Base-by-base conservation (phyloP, 2,329 filamentous ascomycete genomes). In the Pseudocercospora pini-densiflorae region DNA sequence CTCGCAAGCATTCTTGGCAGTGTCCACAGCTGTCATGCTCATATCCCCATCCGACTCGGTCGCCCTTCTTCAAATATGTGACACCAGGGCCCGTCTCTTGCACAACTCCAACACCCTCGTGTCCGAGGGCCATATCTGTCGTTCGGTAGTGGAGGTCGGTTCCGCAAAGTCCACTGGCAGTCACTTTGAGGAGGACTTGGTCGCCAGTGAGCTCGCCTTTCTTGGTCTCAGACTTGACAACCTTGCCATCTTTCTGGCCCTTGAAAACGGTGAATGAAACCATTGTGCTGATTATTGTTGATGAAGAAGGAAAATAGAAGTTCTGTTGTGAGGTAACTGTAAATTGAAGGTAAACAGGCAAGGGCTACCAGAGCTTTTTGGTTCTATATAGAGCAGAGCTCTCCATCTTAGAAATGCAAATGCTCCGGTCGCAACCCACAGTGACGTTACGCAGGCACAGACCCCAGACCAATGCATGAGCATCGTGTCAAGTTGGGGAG, bases 111-210 rank as follows among this genome's bases (percentile, higher is more conserved):
- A 83, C 81, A 64, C 85, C 86, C 72, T 87, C 85, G 76, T 87
- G 85, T 54, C 85, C 85, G 29, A 87, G 80, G 2, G 64, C 82
- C 77, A 83, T 83, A 70, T 82, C 81, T 40, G 62, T 51, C 5
- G 59, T 60, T 23, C 69, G 63, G 63, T 76, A 79, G 68, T 80
- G 77, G 6, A 78, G 71, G 66, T 79, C 78, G 73, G 89, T 91
- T 59, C 87, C 88, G 76, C 90, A 92, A 60, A 91, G 81, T 31
- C 90, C 89, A 1, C 88, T 89, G 65, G 88, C 87, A 16, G 88
- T 91, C 68, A 91, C 81, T 63, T 83, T 84, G 74, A 92, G 75
- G 29, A 89, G 82, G 60, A 91, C 88, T 66, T 90, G 80, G 76
- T 88, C 83, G 59, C 80, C 78, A 1, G 72, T 74, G 49, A 87